A percentile compares a stretch with the other conserved stretches of the same genome.
These are phyloP conservation scores for Fusarium abutilonis DNA, from an alignment of 2,329 filamentous ascomycete genomes.

Conservation along the genomic window DNA sequence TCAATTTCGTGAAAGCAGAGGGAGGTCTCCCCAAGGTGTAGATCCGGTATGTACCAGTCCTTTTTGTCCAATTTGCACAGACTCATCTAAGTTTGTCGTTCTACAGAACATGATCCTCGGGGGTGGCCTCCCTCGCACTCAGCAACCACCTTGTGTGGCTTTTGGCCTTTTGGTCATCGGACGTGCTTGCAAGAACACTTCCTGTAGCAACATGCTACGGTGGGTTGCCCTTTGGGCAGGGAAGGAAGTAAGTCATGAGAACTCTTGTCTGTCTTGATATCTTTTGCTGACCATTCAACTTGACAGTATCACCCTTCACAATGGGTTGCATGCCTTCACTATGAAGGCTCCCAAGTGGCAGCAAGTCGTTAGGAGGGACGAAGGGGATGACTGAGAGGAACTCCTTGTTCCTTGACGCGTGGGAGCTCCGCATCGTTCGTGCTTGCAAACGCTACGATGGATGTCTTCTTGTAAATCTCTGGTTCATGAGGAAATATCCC, in stretches of 20 bases:
- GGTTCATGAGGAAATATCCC: conserved; percentile 14
- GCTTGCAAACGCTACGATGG: conserved; percentile 17
- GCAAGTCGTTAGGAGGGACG: too few species aligned
- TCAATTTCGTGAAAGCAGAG: conserved; percentile 85
- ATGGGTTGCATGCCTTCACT: too few species aligned
- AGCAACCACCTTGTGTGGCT: too few species aligned
- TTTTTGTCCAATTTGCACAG: neutral
- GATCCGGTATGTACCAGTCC: neutral
- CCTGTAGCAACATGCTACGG: too few species aligned
- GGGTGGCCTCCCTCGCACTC: neutral
- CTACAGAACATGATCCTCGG: neutral
- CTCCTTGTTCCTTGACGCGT: conserved; percentile 4
- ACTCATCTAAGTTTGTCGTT: neutral
- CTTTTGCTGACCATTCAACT: too few species aligned
- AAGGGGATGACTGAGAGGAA: neutral
- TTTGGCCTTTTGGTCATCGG: neutral
- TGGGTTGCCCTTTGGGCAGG: neutral
- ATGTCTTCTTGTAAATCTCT: conserved; percentile 13
- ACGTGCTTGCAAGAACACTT: conserved; percentile 4
- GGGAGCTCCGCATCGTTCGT: neutral
- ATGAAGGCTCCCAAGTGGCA: too few species aligned
- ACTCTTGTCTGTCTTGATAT: too few species aligned
- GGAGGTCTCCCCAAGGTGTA: neutral
- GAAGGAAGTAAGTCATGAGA: neutral
- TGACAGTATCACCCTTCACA: too few species aligned